Base-by-base conservation (phyloP, 1,284 basidiomycete species). In the Kalmanozyma brasiliensis region DNA sequence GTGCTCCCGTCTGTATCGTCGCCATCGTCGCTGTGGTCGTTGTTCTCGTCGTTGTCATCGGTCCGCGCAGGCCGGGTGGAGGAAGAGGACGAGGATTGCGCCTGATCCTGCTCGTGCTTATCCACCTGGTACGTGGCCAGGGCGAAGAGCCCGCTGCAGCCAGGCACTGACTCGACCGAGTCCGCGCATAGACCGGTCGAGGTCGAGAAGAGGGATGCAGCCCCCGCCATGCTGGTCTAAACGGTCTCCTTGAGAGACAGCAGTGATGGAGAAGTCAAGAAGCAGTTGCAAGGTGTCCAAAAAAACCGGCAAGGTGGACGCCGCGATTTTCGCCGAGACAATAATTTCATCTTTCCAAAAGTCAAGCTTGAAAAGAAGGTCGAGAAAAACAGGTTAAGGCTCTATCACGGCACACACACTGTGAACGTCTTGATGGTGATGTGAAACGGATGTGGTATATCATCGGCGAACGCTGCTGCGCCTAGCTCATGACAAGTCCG, bases 51-150 rank as follows among this genome's bases (percentile, higher is more conserved):
- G 23, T 43, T 9, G n/a, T n/a, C n/a, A n/a, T n/a, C n/a, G 16
- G 23, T 35, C 8, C 16, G 29, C 6, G 43, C 14, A 17, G 47
- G 23, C n/a, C 30, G 7, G 8, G 53, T 6, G 8, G 48, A 41
- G 37, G 51, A 35, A 8, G 61, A 64, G 14, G 46, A 46, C 3
- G 42, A 52, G 9, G 56, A 40, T 11, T 58, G 46, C 16, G 51
- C 60, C 37, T 53, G 55, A 5, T 37, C 58, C 47, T 47, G 52
- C 33, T 71, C 65, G n/a, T 67, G 58, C 48, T 82, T 64, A 45
- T 81, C 78, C 9, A 82, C 77, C 40, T 82, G 79, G 29, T 82
- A 82, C 1, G 80, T 82, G 1, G 73, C 78, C 7, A 80, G 65
- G 4, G 76, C 80, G 55, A 81, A 82, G 19, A 81, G 34, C 24